A percentile compares a stretch with the other conserved stretches of the same genome.
Evolutionary conservation across 1,139 yeast genomes (phyloP).

Genomic region (Suhomyces wounanorum): DNA sequence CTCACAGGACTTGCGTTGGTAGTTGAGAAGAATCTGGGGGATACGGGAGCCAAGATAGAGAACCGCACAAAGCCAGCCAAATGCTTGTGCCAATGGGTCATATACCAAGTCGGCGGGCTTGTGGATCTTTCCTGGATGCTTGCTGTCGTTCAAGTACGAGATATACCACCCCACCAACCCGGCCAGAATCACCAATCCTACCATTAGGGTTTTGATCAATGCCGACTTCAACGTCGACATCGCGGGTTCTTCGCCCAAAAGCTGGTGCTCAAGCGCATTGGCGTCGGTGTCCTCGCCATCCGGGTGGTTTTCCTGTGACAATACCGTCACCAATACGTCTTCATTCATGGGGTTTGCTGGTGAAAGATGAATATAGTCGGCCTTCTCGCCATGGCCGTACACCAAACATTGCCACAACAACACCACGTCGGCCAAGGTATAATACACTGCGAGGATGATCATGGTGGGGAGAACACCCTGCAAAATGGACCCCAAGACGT

Average conservation of each 20-base stretch:
- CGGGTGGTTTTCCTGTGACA: slow-evolving; percentile 25
- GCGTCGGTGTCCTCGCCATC: slow-evolving; percentile 10
- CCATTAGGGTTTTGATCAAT: slow-evolving; percentile 62
- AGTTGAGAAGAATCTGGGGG: slow-evolving; percentile 86
- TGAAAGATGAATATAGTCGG: slow-evolving; percentile 78
- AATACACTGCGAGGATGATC: slow-evolving; percentile 87
- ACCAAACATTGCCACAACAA: slow-evolving; percentile 77
- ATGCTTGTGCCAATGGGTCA: slow-evolving; percentile 79
- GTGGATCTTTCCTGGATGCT: slow-evolving; percentile 30
- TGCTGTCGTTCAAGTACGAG: slow-evolving; percentile 47
- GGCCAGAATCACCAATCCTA: slow-evolving; percentile 65
- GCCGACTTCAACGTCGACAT: slow-evolving; percentile 25
- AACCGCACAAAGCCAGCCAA: slow-evolving; percentile 90
- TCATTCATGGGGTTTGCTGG: slow-evolving; percentile 88
- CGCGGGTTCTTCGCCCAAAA: slow-evolving; percentile 9
- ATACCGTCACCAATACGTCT: slow-evolving; percentile 61
- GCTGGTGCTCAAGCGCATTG: slow-evolving; percentile 7
- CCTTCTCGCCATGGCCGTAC: slow-evolving; percentile 61
- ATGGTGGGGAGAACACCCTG: slow-evolving; percentile 92
- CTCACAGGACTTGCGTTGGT: slow-evolving; percentile 82
- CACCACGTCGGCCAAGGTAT: slow-evolving; percentile 86
- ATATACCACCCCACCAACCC: slow-evolving; percentile 89
- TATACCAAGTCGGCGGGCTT: slow-evolving; percentile 49
- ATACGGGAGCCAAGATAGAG: slow-evolving; percentile 85
- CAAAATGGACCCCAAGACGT: slow-evolving; percentile 82